These are phyloP conservation scores for Waltergamsia citrina DNA, from an alignment of 2,329 filamentous ascomycete species.

Conservation along the genomic window DNA sequence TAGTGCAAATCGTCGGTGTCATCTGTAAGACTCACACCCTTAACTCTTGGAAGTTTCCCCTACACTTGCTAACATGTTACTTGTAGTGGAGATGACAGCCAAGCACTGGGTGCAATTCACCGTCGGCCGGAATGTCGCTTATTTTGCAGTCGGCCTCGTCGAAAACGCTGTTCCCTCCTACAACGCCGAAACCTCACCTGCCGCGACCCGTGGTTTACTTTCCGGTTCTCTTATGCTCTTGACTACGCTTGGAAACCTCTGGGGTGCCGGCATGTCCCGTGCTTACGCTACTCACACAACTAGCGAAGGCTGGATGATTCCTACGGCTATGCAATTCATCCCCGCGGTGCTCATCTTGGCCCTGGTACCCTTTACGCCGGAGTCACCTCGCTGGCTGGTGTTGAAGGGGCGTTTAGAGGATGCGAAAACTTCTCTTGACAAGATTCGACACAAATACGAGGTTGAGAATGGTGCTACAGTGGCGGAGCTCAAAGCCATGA, in stretches of 20 bases:
- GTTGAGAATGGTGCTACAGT: conserved; percentile 1
- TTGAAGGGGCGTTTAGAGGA: conserved; percentile 1
- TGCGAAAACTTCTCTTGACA: conserved; percentile 1
- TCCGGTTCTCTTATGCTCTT: conserved; percentile 3
- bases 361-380: conserved; percentile 1
- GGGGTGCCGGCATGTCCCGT: conserved; percentile 3
- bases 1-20: conserved; percentile 1
- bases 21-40: no score
- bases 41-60: no score
- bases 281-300: neutral
- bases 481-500: no score
- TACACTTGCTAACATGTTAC: neutral
- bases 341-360: conserved; percentile 1
- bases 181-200: conserved; percentile 3
- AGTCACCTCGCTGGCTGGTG: conserved; percentile 3
- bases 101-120: conserved; percentile 3
- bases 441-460: conserved; percentile 2
- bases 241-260: conserved; percentile 3
- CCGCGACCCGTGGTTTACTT: conserved; percentile 1
- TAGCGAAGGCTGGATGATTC: conserved; percentile 2
- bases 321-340: conserved; percentile 1
- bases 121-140: conserved; percentile 2
- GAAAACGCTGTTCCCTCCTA: conserved; percentile 1
- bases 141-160: conserved; percentile 3
- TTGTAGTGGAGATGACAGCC: conserved; percentile 2